Evolutionary conservation across 495 filamentous ascomycete species (phyloP).

Genomic region (Mycothermus thermophilus): DNA sequence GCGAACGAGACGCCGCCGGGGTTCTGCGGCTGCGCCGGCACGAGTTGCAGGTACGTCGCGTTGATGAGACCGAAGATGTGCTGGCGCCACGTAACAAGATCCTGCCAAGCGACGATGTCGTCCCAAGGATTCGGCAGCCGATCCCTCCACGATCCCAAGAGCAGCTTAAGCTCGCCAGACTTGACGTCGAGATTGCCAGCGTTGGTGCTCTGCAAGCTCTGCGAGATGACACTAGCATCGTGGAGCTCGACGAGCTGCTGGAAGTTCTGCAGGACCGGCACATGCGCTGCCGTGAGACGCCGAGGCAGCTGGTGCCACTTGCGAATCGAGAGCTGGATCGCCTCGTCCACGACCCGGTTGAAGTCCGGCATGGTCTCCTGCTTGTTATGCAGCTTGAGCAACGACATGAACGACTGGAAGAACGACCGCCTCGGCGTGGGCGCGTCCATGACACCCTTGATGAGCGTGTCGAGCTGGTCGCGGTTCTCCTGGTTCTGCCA

Average conservation of each 20-base stretch:
- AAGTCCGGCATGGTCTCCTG: slow-evolving; percentile 70
- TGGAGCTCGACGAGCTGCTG: slow-evolving; percentile 97
- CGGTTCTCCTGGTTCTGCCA: slow-evolving; percentile 77
- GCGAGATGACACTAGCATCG: slow-evolving; percentile 90
- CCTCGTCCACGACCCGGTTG: slow-evolving; percentile 80
- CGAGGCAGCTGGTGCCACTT: slow-evolving; percentile 97
- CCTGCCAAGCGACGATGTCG: slow-evolving; percentile 98
- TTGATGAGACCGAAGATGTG: slow-evolving; percentile 99
- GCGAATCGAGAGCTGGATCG: slow-evolving; percentile 86
- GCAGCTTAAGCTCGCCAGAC: slow-evolving; percentile 86
- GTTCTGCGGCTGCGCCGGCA: slow-evolving; percentile 63
- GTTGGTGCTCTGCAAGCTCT: slow-evolving; percentile 73
- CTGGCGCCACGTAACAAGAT: slow-evolving; percentile 95
- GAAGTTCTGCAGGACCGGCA: slow-evolving; percentile 92
- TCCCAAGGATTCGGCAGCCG: slow-evolving; percentile 96
- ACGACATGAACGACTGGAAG: slow-evolving; percentile 94
- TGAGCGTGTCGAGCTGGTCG: slow-evolving; percentile 75
- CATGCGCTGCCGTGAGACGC: slow-evolving; percentile 87
- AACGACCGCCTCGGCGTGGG: slow-evolving; percentile 86
- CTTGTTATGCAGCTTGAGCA: slow-evolving; percentile 85
- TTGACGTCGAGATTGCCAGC: slow-evolving; percentile 79
- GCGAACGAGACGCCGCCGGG: slow-evolving; percentile 75
- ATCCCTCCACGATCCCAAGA: slow-evolving; percentile 91
- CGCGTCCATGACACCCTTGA: slow-evolving; percentile 93
- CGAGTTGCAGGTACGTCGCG: slow-evolving; percentile 70